Evolutionary conservation across 345 rosid genomes (phyloP).

Genomic region (Pistacia integerrima): DNA sequence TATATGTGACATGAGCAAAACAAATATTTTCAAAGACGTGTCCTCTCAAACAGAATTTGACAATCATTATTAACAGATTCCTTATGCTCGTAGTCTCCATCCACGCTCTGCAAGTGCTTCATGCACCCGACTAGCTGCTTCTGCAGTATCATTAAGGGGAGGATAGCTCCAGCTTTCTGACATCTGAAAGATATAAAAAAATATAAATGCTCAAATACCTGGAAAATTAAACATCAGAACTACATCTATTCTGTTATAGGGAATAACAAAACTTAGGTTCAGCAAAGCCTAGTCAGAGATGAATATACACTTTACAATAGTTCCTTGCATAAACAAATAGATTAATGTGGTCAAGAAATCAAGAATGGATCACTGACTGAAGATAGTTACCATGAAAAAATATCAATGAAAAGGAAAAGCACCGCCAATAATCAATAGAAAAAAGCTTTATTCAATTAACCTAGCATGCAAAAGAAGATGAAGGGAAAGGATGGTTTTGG

Average conservation of each 20-base stretch:
- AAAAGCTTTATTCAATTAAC: not conserved
- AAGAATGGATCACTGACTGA: not conserved
- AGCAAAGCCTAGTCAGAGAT: not conserved
- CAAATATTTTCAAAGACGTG: not conserved
- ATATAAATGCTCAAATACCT: not conserved
- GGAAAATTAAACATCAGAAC: constrained; percentile 1
- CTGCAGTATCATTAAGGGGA: constrained; percentile 85
- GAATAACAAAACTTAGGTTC: not conserved
- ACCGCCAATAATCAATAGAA: not conserved
- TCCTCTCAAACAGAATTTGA: constrained; percentile 6
- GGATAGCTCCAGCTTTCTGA: constrained; percentile 96
- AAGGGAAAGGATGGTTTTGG: not conserved
- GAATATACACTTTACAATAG: not conserved
- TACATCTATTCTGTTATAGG: constrained; percentile 5
- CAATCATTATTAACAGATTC: constrained; percentile 22
- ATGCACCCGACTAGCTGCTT: constrained; percentile 74
- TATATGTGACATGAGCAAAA: constrained; percentile 18
- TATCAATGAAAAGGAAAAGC: not conserved
- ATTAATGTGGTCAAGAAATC: not conserved
- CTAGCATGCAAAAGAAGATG: not conserved
- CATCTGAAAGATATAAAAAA: constrained; percentile 47
- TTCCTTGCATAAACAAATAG: not conserved
- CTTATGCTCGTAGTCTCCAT: constrained; percentile 68
- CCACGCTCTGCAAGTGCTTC: constrained; percentile 78
- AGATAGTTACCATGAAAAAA: not conserved